Percentiles rank a stretch among this genome's conserved stretches.
These are phyloP conservation scores for Triangularia setosa DNA, from an alignment of 2,329 filamentous ascomycete genomes.

Conservation along the genomic window DNA sequence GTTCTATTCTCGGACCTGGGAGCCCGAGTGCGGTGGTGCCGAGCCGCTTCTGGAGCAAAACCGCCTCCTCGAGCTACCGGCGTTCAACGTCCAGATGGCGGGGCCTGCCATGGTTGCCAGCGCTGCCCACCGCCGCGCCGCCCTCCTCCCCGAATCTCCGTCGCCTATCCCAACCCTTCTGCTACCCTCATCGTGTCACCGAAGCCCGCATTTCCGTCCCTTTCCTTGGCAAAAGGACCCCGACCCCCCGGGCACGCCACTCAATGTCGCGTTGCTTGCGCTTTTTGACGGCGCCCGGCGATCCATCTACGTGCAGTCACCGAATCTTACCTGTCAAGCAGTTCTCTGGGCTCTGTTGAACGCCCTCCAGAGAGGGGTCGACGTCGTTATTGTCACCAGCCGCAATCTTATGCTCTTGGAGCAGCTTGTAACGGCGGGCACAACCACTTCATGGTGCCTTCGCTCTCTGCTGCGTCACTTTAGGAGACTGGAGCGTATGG, in stretches of 20 bases:
- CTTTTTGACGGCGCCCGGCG: constrained; percentile 55
- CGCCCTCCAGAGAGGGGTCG: constrained; percentile 62
- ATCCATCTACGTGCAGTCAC: constrained; percentile 68
- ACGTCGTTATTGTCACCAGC: constrained; percentile 65
- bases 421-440: constrained; percentile 75
- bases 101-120: constrained; percentile 16
- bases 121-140: constrained; percentile 23
- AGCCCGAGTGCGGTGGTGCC: constrained; percentile 24
- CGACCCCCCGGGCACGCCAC: constrained; percentile 57
- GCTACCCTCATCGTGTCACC: constrained; percentile 70
- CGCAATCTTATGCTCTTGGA: constrained; percentile 71
- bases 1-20: constrained; percentile 72
- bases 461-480: constrained; percentile 53
- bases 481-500: constrained; percentile 19
- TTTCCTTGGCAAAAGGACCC: constrained; percentile 51
- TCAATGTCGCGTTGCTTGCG: constrained; percentile 62
- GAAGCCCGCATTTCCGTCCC: constrained; percentile 60
- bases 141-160: background rate
- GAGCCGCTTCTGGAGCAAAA: background rate
- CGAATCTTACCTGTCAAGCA: constrained; percentile 68
- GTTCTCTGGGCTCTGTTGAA: constrained; percentile 58
- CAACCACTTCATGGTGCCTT: constrained; percentile 65
- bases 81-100: constrained; percentile 5
- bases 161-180: constrained; percentile 52
- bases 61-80: background rate